Base-by-base conservation (phyloP, 2,329 filamentous ascomycete genomes). In the Venturiaceae sp. region DNA sequence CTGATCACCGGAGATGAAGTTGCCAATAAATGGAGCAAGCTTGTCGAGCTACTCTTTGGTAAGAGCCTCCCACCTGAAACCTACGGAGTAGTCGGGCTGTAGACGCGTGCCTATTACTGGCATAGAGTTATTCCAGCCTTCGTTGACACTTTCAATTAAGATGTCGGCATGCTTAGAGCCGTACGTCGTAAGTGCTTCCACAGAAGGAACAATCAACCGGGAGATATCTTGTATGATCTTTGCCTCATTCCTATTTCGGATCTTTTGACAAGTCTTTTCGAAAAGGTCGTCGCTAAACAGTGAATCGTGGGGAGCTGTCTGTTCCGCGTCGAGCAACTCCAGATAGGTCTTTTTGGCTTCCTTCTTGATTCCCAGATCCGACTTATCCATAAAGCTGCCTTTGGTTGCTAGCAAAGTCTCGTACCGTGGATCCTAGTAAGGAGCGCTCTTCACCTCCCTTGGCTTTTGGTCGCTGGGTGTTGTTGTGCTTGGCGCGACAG, bases 81-180 rank as follows among this genome's bases (percentile, higher is more conserved):
- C 74, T 4, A 77, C 67, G 28, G 71, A 68, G 62, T 75, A 78
- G 63, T 77, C 72, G 1, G 75, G 75, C 63, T 79, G 74, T 9
- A 72, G 75, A 55, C 68, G 69, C 53, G 69, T 62, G 1, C 65
- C 64, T 32, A 62, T 67, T 1, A 78, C 39, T 6, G 74, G 68
- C 36, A 75, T 66, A 5, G 69, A 69, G 60, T 71, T 73, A 57
- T 60, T 60, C 59, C 50, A 60, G 57, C 59, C 59, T 50, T 60
- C 59, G 26, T 60, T 60, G 33, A 44, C 32, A 36, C 59, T 59
- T 37, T 60, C 46, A 13, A 44, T 58, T 16, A 57, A 52, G 28
- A 53, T 34, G 23, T 57, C 53, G 19, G 52, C 56, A 39, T 52
- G 44, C 58, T 58, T 53, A 55, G 64, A 58, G 5, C 66, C 65